Evolutionary conservation across 441 rosid genomes (phyloP), one percentile per base, ranked within the genome.

Genomic region (Viola pubescens): DNA sequence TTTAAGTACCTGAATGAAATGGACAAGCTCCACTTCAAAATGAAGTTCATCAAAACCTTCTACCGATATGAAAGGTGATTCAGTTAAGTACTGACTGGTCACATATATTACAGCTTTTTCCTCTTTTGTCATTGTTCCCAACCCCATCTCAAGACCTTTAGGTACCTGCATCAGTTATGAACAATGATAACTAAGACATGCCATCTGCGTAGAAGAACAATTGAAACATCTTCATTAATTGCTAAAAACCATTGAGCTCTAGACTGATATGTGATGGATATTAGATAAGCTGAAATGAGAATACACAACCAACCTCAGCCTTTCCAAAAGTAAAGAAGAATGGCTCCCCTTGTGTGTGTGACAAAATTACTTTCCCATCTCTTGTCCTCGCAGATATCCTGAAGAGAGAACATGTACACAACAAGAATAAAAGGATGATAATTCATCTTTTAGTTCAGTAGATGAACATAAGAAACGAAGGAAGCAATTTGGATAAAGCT

Each of bases 121-220:
- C 74, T 86, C 79, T 58, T 82, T 82, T 49, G 94, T 52, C 99
- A 94, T 91, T 39, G 95, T 77, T 75, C 99, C 99, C 51, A 94
- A 81, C 71, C 97, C 99, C 77, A 91, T 85, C 77, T 94, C 97
- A 74, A 94, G 97, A 69, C 99, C 97, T 69, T 80, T 81, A 19
- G 99, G 99, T 60, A 94, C 89, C 99, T 94, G 70, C 69, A 72
- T 16, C 43, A 76, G 67, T 64, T 47, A 71, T 38, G 39, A 61
- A 56, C 54, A 66, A 61, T 3, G 9, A 51, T 61, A 59, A 65
- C 34, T 26, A 26, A 26, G 3, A 26, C 34, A 26, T 26, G 34
- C 34, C 2, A 2, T 26, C 34, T 26, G 34, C 34, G 2, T 26
- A 26, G 34, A 26, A 26, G 34, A 26, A 26, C 34, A 26, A 26